Percentiles rank a stretch among this genome's conserved stretches.
Conservation (phyloP, 257 asterid species). For the Schizonepeta tenuifolia region DNA sequence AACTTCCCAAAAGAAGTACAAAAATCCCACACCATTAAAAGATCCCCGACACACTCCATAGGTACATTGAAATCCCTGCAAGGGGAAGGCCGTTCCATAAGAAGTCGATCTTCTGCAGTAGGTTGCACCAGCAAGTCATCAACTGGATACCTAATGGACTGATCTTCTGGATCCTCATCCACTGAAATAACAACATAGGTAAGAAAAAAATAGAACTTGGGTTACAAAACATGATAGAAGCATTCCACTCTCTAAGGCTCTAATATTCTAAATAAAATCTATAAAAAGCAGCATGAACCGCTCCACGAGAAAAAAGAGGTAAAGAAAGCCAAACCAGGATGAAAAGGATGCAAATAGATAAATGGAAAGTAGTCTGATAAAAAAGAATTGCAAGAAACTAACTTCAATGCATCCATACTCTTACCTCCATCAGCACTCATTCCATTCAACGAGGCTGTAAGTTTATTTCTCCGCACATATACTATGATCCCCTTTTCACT, state of each 20-base stretch:
- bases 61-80: slow-evolving; percentile 74
- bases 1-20: slow-evolving; percentile 78
- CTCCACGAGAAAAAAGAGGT: not conserved
- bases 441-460: slow-evolving; percentile 32
- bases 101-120: slow-evolving; percentile 60
- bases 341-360: slow-evolving; percentile 11
- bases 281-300: not conserved
- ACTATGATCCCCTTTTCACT: slow-evolving; percentile 52
- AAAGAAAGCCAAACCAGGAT: slow-evolving; percentile 20
- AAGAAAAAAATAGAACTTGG: not conserved
- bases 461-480: slow-evolving; percentile 46
- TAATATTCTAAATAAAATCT: not conserved
- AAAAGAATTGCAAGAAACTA: slow-evolving; percentile 3
- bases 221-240: slow-evolving; percentile 7
- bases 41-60: slow-evolving; percentile 82
- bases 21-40: slow-evolving; percentile 95
- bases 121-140: slow-evolving; percentile 82
- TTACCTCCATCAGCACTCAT: slow-evolving; percentile 46
- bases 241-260: not conserved
- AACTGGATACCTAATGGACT: slow-evolving; percentile 67
- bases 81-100: slow-evolving; percentile 65
- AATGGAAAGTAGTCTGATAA: not conserved
- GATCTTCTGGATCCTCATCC: slow-evolving; percentile 49
- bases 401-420: slow-evolving; percentile 15
- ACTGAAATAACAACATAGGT: slow-evolving; percentile 44